Conservation (phyloP, 108 stramenopile species). For the Fragilariopsis cylindrus region DNA sequence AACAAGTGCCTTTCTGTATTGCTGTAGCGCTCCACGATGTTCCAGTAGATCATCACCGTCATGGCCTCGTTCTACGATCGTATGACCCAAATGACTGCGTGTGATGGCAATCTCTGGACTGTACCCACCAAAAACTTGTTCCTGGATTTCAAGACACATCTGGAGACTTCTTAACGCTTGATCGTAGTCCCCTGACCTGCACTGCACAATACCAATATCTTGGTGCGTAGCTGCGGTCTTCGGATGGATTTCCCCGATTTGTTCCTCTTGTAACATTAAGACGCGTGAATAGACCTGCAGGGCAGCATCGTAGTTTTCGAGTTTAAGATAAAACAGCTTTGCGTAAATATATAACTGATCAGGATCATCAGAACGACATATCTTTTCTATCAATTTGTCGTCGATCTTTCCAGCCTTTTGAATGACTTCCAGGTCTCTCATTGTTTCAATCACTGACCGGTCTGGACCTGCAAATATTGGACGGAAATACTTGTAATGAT, state of each 20-base stretch:
- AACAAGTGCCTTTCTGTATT: slow-evolving; percentile 48
- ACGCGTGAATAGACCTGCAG: slow-evolving; percentile 34
- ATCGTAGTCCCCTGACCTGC: slow-evolving; percentile 32
- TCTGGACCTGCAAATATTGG: slow-evolving; percentile 33
- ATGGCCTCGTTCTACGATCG: slow-evolving; percentile 35
- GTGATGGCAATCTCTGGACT: slow-evolving; percentile 48
- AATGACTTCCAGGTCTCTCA: slow-evolving; percentile 30
- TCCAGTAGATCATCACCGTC: slow-evolving; percentile 37
- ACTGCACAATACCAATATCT: slow-evolving; percentile 35
- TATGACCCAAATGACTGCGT: slow-evolving; percentile 38
- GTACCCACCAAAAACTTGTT: slow-evolving; percentile 37
- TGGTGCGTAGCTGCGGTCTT: slow-evolving; percentile 41
- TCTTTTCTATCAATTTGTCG: slow-evolving; percentile 31
- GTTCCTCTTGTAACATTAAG: slow-evolving; percentile 23
- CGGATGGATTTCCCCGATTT: slow-evolving; percentile 38
- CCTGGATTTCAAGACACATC: slow-evolving; percentile 41
- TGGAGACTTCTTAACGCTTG: slow-evolving; percentile 32
- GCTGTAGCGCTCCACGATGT: slow-evolving; percentile 42
- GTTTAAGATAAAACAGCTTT: slow-evolving; percentile 34
- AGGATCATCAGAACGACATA: slow-evolving; percentile 28
- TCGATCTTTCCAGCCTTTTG: slow-evolving; percentile 33
- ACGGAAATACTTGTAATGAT: slow-evolving; percentile 46
- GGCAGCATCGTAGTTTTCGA: slow-evolving; percentile 41
- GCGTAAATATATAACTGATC: slow-evolving; percentile 37
- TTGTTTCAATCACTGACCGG: slow-evolving; percentile 25